Base-by-base conservation (phyloP, 176 grass and related monocot genomes). In the Oryza punctata region DNA sequence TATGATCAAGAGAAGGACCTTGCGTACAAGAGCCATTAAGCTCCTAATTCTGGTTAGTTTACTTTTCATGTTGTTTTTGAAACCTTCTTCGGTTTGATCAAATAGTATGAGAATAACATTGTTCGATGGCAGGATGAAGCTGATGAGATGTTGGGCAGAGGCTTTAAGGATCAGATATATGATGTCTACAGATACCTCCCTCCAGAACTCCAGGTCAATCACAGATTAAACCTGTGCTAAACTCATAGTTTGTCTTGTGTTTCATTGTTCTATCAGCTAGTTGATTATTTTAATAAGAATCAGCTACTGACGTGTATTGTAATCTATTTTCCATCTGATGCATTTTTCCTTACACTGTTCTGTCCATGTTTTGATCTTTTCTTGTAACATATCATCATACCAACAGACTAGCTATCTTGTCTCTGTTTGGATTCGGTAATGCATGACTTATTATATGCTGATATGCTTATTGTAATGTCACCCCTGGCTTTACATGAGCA, bases 111-210 rank as follows among this genome's bases (percentile, higher is more conserved):
- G 15, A 21, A 45, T 82, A 70, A 84, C 76, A 60, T 82, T 18
- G 14, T 67, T 64, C 16, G 46, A 63, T 73, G 37, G 82, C 74
- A 95, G 93, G 96, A 98, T 75, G 96, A 98, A 85, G 90, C 93
- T 32, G 96, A 98, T 90, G 96, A 98, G 78, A 95, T 98, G 93
- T 80, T 95, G 91, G 95, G 80, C 67, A 85, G 91, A 86, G 96
- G 91, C 12, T 98, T 98, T 65, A 94, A 98, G 89, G 96, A 98
- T 75, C 96, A 98, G 83, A 98, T 95, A 54, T 95, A 98, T 68
- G 93, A 90, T 76, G 85, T 98, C 25, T 98, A 98, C 85, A 80
- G 93, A 83, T 93, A 95, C 78, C 93, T 95, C 25, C 93, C 96
- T 3, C 93, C 91, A 13, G 91, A 95, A 44, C 91, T 98, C 69